Evolutionary conservation across 2,329 filamentous ascomycete genomes (phyloP).

Genomic region (Elsinoe ampelina): DNA sequence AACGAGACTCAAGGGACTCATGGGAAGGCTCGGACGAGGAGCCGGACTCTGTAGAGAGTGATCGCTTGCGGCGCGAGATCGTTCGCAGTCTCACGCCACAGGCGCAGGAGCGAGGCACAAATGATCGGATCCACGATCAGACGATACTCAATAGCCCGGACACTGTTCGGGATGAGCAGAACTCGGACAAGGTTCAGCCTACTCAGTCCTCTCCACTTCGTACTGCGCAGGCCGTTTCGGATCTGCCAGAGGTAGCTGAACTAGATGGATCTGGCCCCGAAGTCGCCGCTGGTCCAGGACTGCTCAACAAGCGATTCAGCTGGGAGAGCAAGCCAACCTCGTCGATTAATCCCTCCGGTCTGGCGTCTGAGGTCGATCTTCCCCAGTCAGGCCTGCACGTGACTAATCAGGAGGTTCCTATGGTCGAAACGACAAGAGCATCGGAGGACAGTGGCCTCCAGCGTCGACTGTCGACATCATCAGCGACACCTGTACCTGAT

Average conservation of each 20-base stretch:
- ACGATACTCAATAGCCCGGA: conserved; percentile 23
- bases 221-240: neutral
- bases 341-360: neutral
- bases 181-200: neutral
- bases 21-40: conserved; percentile 30
- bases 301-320: conserved; percentile 29
- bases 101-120: conserved; percentile 2
- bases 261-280: neutral
- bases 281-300: conserved; percentile 13
- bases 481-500: neutral
- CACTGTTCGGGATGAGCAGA: conserved; percentile 16
- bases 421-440: neutral
- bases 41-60: conserved; percentile 57
- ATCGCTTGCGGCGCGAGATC: conserved; percentile 64
- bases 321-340: conserved; percentile 25
- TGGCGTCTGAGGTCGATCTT: conserved; percentile 6
- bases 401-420: conserved; percentile 31
- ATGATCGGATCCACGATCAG: conserved; percentile 20
- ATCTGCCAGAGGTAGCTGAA: neutral
- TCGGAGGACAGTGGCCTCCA: neutral
- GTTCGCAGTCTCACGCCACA: conserved; percentile 56
- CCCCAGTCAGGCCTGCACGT: conserved; percentile 30
- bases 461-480: neutral
- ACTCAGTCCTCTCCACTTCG: neutral
- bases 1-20: conserved; percentile 17